Conservation (phyloP, 306 rosid species). For the Glycine latifolia region DNA sequence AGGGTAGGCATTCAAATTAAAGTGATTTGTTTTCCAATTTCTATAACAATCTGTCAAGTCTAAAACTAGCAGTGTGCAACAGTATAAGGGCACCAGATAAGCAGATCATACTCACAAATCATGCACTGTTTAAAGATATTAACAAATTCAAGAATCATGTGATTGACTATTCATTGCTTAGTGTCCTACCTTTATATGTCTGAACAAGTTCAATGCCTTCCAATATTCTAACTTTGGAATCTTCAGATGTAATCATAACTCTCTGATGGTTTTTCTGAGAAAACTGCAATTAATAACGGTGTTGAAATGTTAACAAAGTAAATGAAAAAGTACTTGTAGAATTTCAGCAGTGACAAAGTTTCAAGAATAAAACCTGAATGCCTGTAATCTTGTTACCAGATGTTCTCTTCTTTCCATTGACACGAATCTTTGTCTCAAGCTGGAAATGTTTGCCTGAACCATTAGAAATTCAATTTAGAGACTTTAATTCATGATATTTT, state of each 20-base stretch:
- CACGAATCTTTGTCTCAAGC: slow-evolving; percentile 60
- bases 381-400: slow-evolving; percentile 81
- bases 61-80: slow-evolving; percentile 7
- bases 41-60: neutral
- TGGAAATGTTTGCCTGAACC: slow-evolving; percentile 64
- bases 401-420: slow-evolving; percentile 66
- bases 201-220: slow-evolving; percentile 69
- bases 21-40: neutral
- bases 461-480: slow-evolving; percentile 48
- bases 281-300: slow-evolving; percentile 62
- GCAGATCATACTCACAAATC: slow-evolving; percentile 1
- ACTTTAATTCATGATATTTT: slow-evolving; percentile 10
- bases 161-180: neutral
- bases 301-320: slow-evolving; percentile 30
- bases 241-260: slow-evolving; percentile 85
- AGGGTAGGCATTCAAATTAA: neutral
- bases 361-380: slow-evolving; percentile 75
- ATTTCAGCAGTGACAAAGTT: neutral
- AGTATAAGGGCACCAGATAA: neutral
- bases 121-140: neutral
- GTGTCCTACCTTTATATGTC: slow-evolving; percentile 71
- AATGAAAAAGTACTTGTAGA: neutral
- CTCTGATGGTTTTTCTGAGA: slow-evolving; percentile 59
- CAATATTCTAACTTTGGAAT: slow-evolving; percentile 77
- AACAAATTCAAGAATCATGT: neutral